phyloP scores from a whole-genome alignment of 768 basidiomycete species.

The Lanmaoa pseudosensibilis region DNA sequence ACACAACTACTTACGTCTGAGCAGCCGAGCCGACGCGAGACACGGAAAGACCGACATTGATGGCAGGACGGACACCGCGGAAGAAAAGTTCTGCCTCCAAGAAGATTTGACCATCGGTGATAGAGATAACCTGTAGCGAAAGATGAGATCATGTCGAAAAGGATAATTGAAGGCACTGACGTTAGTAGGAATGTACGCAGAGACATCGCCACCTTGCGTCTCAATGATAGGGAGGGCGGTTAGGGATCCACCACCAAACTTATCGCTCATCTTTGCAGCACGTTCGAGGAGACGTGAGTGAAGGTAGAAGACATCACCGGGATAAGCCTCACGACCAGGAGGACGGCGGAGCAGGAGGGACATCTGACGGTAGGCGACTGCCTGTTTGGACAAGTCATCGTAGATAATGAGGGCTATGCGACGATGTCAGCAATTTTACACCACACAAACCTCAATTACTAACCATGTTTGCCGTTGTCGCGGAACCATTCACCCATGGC shows the following conservation, averaged over 20 bases:
- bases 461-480: slow-evolving; percentile 99
- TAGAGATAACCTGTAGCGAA: slow-evolving; percentile 85
- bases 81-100: slow-evolving; percentile 99
- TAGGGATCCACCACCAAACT: slow-evolving; percentile 97
- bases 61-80: slow-evolving; percentile 99
- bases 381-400: slow-evolving; percentile 99
- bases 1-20: slow-evolving; percentile 76
- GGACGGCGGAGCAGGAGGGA: slow-evolving; percentile 99
- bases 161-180: slow-evolving; percentile 39
- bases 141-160: slow-evolving; percentile 1
- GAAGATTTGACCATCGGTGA: slow-evolving; percentile 99
- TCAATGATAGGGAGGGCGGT: slow-evolving; percentile 99
- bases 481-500: slow-evolving; percentile 99
- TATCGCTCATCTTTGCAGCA: slow-evolving; percentile 99
- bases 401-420: slow-evolving; percentile 90
- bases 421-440: slow-evolving; percentile 15
- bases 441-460: slow-evolving; percentile 21
- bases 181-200: slow-evolving; percentile 96
- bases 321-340: slow-evolving; percentile 99
- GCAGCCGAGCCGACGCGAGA: slow-evolving; percentile 99
- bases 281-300: slow-evolving; percentile 99
- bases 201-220: slow-evolving; percentile 99
- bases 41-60: slow-evolving; percentile 99
- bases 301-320: slow-evolving; percentile 99
- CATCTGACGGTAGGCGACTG: slow-evolving; percentile 99